Percentiles rank a stretch among this genome's conserved stretches.
Conservation (phyloP, 1,139 yeast genomes). For the Yamadazyma spencermartinsiae region DNA sequence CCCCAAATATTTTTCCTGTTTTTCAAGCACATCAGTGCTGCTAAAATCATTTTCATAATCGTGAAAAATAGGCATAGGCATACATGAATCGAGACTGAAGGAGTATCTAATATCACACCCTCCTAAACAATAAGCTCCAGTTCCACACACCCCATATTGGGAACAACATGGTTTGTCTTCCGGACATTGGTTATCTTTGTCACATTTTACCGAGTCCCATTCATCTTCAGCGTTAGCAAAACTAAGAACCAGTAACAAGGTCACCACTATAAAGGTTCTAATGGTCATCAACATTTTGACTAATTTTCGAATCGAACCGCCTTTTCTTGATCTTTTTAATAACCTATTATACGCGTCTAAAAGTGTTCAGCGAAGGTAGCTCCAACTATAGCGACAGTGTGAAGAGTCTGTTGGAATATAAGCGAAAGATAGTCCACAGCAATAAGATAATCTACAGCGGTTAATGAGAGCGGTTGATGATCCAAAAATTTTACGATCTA, state of each 20-base stretch:
- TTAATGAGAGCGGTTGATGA: no score
- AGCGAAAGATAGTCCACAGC: no score
- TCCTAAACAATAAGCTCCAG: constrained; percentile 76
- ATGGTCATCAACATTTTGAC: neutral
- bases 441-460: no score
- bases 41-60: constrained; percentile 38
- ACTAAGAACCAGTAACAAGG: constrained; percentile 5
- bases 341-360: no score
- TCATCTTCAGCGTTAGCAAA: constrained; percentile 18
- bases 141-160: constrained; percentile 82
- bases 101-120: constrained; percentile 78
- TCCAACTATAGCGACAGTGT: no score
- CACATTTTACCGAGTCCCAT: constrained; percentile 42
- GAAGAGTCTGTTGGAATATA: no score
- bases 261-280: neutral
- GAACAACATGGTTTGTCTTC: constrained; percentile 77
- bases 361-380: no score
- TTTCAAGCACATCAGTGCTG: constrained; percentile 22
- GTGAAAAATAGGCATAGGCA: constrained; percentile 56
- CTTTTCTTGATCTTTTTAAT: neutral
- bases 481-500: neutral
- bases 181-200: constrained; percentile 59
- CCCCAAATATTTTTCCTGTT: constrained; percentile 59
- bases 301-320: neutral
- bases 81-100: constrained; percentile 61